These are phyloP conservation scores for Ustilago esculenta DNA, from an alignment of 1,284 basidiomycete genomes.

Conservation along the genomic window DNA sequence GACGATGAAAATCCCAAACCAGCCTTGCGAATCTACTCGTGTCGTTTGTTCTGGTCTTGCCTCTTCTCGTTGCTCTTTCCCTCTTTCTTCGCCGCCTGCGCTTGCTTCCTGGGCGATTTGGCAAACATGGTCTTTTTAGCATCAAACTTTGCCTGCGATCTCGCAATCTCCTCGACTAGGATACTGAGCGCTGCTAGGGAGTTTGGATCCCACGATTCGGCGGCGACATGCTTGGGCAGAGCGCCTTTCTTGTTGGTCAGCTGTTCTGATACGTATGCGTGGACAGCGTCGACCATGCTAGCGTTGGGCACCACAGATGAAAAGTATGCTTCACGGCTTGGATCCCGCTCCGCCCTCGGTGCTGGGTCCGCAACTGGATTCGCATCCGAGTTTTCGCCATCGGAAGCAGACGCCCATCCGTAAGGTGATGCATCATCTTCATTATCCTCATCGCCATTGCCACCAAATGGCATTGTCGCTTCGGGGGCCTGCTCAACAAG, in stretches of 20 bases:
- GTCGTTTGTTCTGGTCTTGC: too few relatives aligned
- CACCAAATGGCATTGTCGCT: too few relatives aligned
- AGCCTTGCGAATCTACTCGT: background rate
- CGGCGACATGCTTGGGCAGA: background rate
- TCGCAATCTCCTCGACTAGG: slow-evolving; percentile 27
- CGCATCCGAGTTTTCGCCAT: too few relatives aligned
- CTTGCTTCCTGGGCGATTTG: slow-evolving; percentile 22
- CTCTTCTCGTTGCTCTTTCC: background rate
- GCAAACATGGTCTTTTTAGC: slow-evolving; percentile 33
- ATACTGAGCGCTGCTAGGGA: slow-evolving; percentile 23
- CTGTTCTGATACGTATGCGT: slow-evolving; percentile 1
- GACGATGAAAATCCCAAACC: too few relatives aligned
- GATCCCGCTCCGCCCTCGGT: too few relatives aligned
- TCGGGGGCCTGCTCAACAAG: background rate
- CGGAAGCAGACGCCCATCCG: too few relatives aligned
- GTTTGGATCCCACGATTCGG: slow-evolving; percentile 22
- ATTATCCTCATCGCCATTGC: background rate
- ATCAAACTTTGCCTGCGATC: slow-evolving; percentile 26
- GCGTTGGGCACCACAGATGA: background rate
- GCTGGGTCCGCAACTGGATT: too few relatives aligned
- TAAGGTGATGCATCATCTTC: background rate
- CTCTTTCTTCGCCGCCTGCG: slow-evolving; percentile 6
- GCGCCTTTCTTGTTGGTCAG: slow-evolving; percentile 9
- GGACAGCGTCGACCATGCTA: slow-evolving; percentile 6
- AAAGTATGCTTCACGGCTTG: background rate